Evolutionary conservation across 371 early-diverging fungal genomes (phyloP).

Genomic region (Lichtheimia hyalospora): DNA sequence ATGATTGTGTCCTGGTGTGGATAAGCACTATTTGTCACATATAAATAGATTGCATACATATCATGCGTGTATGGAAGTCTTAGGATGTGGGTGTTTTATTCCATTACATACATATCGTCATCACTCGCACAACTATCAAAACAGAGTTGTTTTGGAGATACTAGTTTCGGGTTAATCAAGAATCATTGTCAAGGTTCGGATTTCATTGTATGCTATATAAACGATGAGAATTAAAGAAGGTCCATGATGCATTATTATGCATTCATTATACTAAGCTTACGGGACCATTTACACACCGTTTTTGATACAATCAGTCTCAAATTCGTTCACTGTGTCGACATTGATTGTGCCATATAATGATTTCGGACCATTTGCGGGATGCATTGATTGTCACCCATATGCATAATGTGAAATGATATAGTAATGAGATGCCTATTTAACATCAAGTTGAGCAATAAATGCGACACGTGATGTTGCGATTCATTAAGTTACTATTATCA

Average conservation of each 20-base stretch:
- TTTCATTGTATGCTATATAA: too few relatives aligned
- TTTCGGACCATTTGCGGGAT: neutral
- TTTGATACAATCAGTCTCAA: conserved; percentile 39
- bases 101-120: too few relatives aligned
- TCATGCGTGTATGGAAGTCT: too few relatives aligned
- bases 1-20: too few relatives aligned
- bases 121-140: too few relatives aligned
- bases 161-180: too few relatives aligned
- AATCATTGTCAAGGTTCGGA: too few relatives aligned
- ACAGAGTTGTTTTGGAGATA: too few relatives aligned
- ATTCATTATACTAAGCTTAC: neutral
- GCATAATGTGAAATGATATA: conserved; percentile 8
- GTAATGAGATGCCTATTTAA: conserved; percentile 32
- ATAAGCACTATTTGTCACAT: too few relatives aligned
- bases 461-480: neutral
- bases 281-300: conserved; percentile 50
- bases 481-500: conserved; percentile 17
- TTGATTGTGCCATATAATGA: conserved; percentile 17
- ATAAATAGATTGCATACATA: too few relatives aligned
- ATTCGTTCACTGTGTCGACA: conserved; percentile 10
- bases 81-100: too few relatives aligned
- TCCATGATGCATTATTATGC: neutral
- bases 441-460: conserved; percentile 33
- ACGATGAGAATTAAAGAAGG: too few relatives aligned
- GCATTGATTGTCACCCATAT: conserved; percentile 22